Evolutionary conservation across 2,329 filamentous ascomycete genomes (phyloP).

Genomic region (Penicillium occitanis): DNA sequence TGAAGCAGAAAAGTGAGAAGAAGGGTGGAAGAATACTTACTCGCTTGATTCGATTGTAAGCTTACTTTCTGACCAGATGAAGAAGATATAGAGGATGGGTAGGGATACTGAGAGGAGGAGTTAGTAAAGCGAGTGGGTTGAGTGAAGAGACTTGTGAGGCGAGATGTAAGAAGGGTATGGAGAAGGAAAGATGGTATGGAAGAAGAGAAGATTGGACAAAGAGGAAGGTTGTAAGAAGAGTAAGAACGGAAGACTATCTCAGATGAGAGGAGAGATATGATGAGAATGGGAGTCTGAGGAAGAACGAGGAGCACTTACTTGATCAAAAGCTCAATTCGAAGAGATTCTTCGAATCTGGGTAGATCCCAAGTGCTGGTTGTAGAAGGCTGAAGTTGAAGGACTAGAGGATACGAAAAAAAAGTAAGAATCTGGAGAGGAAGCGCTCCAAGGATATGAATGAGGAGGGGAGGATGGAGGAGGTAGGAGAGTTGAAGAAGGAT

Average conservation of each 20-base stretch:
- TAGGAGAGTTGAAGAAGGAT: neutral
- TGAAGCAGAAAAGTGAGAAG: neutral
- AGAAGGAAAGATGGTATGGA: neutral
- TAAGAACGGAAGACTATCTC: too few relatives aligned
- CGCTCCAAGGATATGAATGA: neutral
- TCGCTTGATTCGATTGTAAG: neutral
- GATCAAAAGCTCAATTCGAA: neutral
- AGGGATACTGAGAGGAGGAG: neutral
- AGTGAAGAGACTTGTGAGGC: neutral
- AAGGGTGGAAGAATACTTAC: neutral
- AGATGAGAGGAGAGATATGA: neutral
- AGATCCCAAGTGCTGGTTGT: neutral
- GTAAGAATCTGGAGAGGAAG: neutral
- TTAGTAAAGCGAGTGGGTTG: neutral
- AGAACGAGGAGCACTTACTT: neutral
- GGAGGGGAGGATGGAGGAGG: neutral
- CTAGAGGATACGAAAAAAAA: neutral
- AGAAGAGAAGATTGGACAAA: neutral
- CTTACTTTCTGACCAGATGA: neutral
- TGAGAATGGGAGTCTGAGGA: neutral
- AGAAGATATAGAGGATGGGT: neutral
- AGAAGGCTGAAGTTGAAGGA: neutral
- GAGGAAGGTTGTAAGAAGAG: neutral
- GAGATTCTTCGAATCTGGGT: neutral
- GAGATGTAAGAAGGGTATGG: neutral